phyloP scores from a whole-genome alignment of 169 alveolate genomes.

The Toxoplasma gondii region DNA sequence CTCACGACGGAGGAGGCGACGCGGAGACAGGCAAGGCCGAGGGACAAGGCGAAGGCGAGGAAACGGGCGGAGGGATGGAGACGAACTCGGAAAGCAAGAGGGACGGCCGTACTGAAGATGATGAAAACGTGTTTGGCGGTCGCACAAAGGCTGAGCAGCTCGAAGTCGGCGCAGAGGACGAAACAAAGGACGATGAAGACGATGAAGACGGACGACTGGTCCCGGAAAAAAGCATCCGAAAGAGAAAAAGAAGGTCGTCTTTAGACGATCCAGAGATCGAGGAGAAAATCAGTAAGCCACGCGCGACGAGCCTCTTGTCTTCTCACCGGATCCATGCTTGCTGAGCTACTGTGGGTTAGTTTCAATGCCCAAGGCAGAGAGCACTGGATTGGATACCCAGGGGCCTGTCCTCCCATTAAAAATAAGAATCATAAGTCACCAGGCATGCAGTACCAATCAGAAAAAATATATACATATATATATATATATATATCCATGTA shows the following conservation, averaged over 20 bases:
- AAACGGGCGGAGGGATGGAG: neutral
- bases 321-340: neutral
- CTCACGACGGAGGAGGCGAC: neutral
- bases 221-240: neutral
- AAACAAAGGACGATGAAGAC: neutral
- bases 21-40: neutral
- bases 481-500: neutral
- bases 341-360: too few species aligned
- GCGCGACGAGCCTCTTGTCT: neutral
- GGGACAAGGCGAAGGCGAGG: neutral
- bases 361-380: too few species aligned
- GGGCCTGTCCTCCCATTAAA: too few species aligned
- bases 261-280: neutral
- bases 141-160: too few species aligned
- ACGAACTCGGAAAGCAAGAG: neutral
- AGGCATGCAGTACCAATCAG: too few species aligned
- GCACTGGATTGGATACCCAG: too few species aligned
- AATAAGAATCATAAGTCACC: too few species aligned
- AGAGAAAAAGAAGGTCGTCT: neutral
- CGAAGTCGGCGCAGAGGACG: neutral
- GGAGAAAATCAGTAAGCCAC: neutral
- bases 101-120: too few species aligned
- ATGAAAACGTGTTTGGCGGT: too few species aligned
- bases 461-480: neutral
- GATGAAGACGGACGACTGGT: neutral